Conservation (phyloP, 1,284 basidiomycete genomes). For the Dichomitus squalens region DNA sequence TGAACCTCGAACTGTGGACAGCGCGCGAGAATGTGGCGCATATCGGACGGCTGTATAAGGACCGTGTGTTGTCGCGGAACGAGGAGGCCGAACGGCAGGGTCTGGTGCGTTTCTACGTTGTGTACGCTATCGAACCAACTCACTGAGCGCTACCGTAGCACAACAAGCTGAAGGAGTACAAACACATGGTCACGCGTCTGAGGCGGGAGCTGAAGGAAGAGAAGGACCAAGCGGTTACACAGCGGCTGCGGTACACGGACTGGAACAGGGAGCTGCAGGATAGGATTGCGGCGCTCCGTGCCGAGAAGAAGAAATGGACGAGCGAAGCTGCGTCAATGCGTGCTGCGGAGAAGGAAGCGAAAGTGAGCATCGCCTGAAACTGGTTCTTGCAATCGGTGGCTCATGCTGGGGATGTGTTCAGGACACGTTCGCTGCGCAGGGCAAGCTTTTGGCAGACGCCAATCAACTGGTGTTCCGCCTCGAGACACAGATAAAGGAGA, state of each 20-base stretch:
- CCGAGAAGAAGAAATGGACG: conserved; percentile 70
- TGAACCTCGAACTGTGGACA: conserved; percentile 82
- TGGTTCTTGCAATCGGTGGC: background rate
- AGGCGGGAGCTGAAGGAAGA: conserved; percentile 66
- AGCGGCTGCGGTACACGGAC: conserved; percentile 69
- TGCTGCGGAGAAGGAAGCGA: conserved; percentile 63
- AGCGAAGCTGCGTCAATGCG: conserved; percentile 62
- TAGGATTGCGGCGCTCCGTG: conserved; percentile 64
- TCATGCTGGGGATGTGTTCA: conserved; percentile 31
- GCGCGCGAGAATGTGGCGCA: conserved; percentile 78
- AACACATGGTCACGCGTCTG: conserved; percentile 59
- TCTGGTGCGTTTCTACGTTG: conserved; percentile 51
- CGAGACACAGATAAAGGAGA: conserved; percentile 68
- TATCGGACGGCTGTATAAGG: conserved; percentile 75
- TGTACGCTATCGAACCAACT: background rate
- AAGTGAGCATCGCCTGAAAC: conserved; percentile 41
- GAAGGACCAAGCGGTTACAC: conserved; percentile 61
- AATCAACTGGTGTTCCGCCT: conserved; percentile 60
- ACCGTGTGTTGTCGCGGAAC: conserved; percentile 68
- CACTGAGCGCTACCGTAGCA: conserved; percentile 46
- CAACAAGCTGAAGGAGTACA: conserved; percentile 76
- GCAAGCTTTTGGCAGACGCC: conserved; percentile 63
- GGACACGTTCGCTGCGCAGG: conserved; percentile 71
- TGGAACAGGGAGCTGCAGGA: conserved; percentile 73
- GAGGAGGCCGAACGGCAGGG: conserved; percentile 80